Conservation (phyloP, 805 yeast species). For the Ogataea wickerhamii region DNA sequence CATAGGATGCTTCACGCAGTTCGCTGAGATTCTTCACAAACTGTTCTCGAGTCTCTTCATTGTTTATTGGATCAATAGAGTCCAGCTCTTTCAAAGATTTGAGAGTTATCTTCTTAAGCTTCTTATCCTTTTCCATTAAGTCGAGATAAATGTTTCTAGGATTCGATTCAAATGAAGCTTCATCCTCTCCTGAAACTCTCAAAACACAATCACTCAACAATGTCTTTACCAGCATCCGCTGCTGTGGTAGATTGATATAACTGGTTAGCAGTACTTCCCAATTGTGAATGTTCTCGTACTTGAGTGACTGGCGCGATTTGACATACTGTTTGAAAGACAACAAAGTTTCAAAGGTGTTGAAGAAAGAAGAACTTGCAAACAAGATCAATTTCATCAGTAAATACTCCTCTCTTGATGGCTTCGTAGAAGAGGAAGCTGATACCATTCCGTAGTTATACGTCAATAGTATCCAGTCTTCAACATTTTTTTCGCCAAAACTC, state of each 20-base stretch:
- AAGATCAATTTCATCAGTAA: slow-evolving; percentile 59
- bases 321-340: slow-evolving; percentile 24
- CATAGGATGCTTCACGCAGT: slow-evolving; percentile 67
- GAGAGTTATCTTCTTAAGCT: slow-evolving; percentile 24
- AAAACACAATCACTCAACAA: slow-evolving; percentile 38
- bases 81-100: slow-evolving; percentile 23
- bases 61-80: slow-evolving; percentile 68
- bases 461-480: slow-evolving; percentile 36
- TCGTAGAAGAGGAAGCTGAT: slow-evolving; percentile 13
- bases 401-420: slow-evolving; percentile 64
- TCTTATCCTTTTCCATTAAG: slow-evolving; percentile 37
- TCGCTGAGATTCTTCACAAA: slow-evolving; percentile 73
- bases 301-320: slow-evolving; percentile 22
- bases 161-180: slow-evolving; percentile 71
- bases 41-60: slow-evolving; percentile 61
- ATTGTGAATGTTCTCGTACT: slow-evolving; percentile 19
- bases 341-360: slow-evolving; percentile 25
- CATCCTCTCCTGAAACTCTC: slow-evolving; percentile 42
- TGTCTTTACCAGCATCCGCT: slow-evolving; percentile 42
- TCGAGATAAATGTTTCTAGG: slow-evolving; percentile 56
- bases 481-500: slow-evolving; percentile 22
- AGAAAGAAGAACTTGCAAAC: slow-evolving; percentile 40
- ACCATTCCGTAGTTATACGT: slow-evolving; percentile 27
- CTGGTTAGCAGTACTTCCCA: slow-evolving; percentile 46
- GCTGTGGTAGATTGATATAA: slow-evolving; percentile 46